These are phyloP conservation scores for Annulohypoxylon stygium DNA, from an alignment of 495 filamentous ascomycete species.

Conservation along the genomic window DNA sequence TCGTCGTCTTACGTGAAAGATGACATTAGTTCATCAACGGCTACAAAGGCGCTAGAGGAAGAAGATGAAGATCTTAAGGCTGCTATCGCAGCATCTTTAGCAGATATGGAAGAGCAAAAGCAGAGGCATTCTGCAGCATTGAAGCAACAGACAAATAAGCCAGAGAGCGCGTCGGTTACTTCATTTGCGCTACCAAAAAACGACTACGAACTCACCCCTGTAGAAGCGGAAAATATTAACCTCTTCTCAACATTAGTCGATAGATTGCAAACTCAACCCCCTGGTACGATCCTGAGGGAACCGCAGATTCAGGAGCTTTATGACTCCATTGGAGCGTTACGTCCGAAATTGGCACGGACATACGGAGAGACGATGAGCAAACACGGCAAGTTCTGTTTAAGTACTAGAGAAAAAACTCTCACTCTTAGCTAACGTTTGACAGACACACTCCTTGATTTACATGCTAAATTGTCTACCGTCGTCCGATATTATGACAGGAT, in stretches of 20 bases:
- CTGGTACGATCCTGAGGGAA: conserved; percentile 93
- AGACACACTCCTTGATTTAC: conserved; percentile 91
- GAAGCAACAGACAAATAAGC: conserved; percentile 75
- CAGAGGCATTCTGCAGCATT: conserved; percentile 84
- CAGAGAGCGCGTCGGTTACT: conserved; percentile 53
- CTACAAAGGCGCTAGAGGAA: conserved; percentile 70
- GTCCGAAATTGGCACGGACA: conserved; percentile 93
- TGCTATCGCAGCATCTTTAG: conserved; percentile 94
- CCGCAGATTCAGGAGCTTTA: conserved; percentile 98
- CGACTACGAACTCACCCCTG: conserved; percentile 92
- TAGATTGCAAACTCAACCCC: conserved; percentile 92
- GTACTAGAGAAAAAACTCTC: neutral
- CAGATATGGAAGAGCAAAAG: conserved; percentile 99
- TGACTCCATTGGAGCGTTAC: conserved; percentile 91
- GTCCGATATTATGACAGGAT: conserved; percentile 99
- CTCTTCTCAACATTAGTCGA: conserved; percentile 96
- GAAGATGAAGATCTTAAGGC: conserved; percentile 95
- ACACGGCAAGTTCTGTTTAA: conserved; percentile 74
- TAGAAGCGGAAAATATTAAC: conserved; percentile 97
- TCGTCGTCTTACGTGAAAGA: conserved; percentile 47
- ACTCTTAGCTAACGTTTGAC: conserved; percentile 57
- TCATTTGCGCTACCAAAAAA: conserved; percentile 76
- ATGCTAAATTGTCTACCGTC: conserved; percentile 94
- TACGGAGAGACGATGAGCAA: conserved; percentile 99
- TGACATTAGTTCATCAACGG: conserved; percentile 58